Base-by-base conservation (phyloP, 208 protist genomes). In the Sergeia podlipaevii region DNA sequence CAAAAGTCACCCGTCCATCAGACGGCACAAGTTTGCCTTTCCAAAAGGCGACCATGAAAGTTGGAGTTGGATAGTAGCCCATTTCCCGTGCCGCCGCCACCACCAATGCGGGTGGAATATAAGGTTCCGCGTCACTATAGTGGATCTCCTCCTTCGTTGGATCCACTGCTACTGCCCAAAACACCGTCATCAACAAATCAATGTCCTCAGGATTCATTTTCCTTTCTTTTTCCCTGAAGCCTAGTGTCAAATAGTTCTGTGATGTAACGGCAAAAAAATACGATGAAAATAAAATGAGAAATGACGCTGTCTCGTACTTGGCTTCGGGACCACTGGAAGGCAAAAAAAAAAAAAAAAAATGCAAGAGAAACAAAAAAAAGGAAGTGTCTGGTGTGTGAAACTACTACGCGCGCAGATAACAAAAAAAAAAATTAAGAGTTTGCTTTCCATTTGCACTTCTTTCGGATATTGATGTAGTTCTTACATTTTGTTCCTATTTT, bases 21-120 rank as follows among this genome's bases (percentile, higher is more conserved):
- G 37, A 53, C 0, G 71, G 33, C 45, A 63, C 53, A 11, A 46
- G 42, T 39, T 64, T 54, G n/a, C 67, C 38, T 15, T 13, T n/a
- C 34, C 48, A 54, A 23, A 70, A 70, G 10, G 60, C 45, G 7
- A 59, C 18, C 15, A 80, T 13, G 4, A 36, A 17, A 17, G 56
- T 32, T 11, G 37, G 23, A 10, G 68, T 82, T 18, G 80, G 80
- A 50, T 77, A 88, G 49, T 82, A 84, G 8, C 80, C 76, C 27
- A 74, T 61, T 50, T 83, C 80, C 10, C 73, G 80, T 18, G 60
- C 52, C 6, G 48, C 48, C n/a, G 50, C 24, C 34, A 53, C 46
- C 32, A 70, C 29, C 23, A 76, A 66, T 15, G 27, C 62, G 8
- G 57, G 17, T 8, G 81, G 81, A 26, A 89, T 65, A 61, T 74